phyloP scores from a whole-genome alignment of 2,329 filamentous ascomycete species.

The Arthrobotrys sphaeroides region DNA sequence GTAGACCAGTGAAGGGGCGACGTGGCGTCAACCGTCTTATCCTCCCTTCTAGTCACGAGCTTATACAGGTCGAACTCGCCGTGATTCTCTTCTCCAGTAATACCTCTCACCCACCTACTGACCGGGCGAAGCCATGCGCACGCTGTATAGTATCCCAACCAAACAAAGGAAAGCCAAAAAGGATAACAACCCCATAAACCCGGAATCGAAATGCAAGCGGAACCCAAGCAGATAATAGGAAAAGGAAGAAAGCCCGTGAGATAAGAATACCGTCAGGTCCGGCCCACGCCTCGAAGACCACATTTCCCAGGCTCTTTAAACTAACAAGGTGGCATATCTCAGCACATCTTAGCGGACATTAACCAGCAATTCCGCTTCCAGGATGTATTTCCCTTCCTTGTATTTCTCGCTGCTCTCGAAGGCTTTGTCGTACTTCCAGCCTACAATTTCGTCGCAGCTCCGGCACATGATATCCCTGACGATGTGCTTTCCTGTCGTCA shows the following conservation, averaged over 20 bases:
- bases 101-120: neutral
- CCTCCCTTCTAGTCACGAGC: neutral
- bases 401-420: constrained; percentile 94
- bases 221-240: neutral
- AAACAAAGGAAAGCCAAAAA: constrained; percentile 21
- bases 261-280: neutral
- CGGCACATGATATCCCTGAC: constrained; percentile 92
- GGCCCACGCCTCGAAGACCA: neutral
- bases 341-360: constrained; percentile 66
- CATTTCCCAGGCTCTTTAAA: neutral
- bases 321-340: neutral
- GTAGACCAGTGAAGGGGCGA: neutral
- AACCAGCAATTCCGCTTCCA: constrained; percentile 89
- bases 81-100: neutral
- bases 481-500: constrained; percentile 95
- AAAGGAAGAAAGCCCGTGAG: neutral
- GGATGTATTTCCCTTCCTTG: constrained; percentile 97
- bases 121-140: constrained; percentile 1
- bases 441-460: constrained; percentile 90
- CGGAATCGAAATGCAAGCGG: neutral
- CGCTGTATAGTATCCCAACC: constrained; percentile 28
- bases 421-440: constrained; percentile 99
- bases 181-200: neutral
- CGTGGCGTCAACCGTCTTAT: neutral
- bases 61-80: neutral